phyloP scores from a whole-genome alignment of 108 stramenopile species.

The Aurantiochytrium sp. region DNA sequence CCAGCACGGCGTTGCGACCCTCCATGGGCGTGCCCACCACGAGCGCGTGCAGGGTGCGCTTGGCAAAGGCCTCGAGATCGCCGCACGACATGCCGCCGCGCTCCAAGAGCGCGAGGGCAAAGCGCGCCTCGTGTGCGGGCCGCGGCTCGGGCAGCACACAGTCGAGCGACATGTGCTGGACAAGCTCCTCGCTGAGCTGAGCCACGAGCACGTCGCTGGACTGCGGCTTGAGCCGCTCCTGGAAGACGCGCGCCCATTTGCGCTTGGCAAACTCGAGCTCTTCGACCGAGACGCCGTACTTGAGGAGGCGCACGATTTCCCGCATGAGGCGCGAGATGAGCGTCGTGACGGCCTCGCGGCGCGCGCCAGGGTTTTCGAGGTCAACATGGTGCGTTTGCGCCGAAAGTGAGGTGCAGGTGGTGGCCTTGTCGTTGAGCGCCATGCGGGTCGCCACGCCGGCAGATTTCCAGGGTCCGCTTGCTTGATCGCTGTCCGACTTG shows the following conservation, averaged over 20 bases:
- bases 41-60: background rate
- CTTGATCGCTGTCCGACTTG: background rate
- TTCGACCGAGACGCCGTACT: background rate
- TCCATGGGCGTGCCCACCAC: background rate
- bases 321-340: background rate
- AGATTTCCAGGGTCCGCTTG: background rate
- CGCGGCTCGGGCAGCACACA: background rate
- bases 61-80: background rate
- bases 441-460: background rate
- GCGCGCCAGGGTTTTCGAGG: background rate
- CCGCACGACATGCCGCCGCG: background rate
- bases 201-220: background rate
- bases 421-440: background rate
- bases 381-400: background rate
- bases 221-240: background rate
- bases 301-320: background rate
- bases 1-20: background rate
- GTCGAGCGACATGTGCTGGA: background rate
- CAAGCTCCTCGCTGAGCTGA: background rate
- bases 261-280: constrained; percentile 3
- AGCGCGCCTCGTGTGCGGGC: background rate
- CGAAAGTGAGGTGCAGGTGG: background rate
- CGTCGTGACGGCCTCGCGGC: background rate
- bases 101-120: background rate
- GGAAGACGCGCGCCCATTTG: constrained; percentile 6